Base-by-base conservation (phyloP, 2,329 filamentous ascomycete genomes). In the Coniochaeta hoffmannii region DNA sequence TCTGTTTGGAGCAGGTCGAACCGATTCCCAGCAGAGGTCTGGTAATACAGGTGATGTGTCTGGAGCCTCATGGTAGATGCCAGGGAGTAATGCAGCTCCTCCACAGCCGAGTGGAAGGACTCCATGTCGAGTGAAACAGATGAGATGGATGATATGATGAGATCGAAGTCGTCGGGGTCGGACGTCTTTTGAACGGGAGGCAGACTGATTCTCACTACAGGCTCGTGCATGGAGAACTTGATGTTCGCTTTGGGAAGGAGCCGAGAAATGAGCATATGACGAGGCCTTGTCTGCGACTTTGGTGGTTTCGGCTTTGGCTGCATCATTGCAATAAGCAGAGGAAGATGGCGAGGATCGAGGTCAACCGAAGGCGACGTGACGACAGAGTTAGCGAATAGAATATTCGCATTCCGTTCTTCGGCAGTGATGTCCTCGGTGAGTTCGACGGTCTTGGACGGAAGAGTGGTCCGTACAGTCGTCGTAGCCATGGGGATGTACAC, bases 401-500 rank as follows among this genome's bases (percentile, higher is more conserved):
- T 94, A 67, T 99, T 99, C 51, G 90, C 89, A 65, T 99, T 99
- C 59, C 90, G 85, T 70, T 97, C 91, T 61, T 88, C 87, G 11
- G 81, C 78, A 35, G 83, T 86, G 61, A 87, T 87, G 32, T 87
- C 81, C 56, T 86, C 81, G 1, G 86, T 82, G 54, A 92, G 81
- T 66, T 93, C 88, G 11, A 99, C 86, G 0, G 92, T 96, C 71
- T 97, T 97, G 12, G 94, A 95, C 6, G 93, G 93, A 8, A 97
- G 74, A 0, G 95, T 99, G 0, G 94, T 97, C 69, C 93, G 90
- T 57, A 97, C 84, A 0, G 86, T 99, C 2, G 92, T 96, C 1
- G 94, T 99, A 19, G 93, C 89, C 94, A 99, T 97, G 0, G 94
- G 94, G 44, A 99, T 83, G 68, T 99, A 99, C 22, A 96, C 73